Percentiles rank a stretch among this genome's conserved stretches.
Conservation (phyloP, 108 stramenopile species). For the Nitzschia palea region DNA sequence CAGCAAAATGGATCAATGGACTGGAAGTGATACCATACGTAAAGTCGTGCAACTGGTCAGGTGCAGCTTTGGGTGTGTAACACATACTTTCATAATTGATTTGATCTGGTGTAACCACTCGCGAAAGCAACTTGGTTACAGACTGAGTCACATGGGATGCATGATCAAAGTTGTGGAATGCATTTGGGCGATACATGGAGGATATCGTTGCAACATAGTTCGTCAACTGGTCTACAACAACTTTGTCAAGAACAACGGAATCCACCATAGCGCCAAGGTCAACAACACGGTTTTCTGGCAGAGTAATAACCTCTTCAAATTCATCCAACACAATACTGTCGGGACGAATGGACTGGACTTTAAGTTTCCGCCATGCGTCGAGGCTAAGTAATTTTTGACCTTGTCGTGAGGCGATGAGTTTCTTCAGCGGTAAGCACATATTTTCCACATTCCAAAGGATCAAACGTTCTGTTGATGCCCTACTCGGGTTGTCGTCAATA, state of each 20-base stretch:
- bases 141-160: conserved; percentile 25
- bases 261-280: background rate
- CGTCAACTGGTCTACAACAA: background rate
- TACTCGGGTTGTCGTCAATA: background rate
- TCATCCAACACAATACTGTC: background rate
- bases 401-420: conserved; percentile 6
- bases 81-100: background rate
- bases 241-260: background rate
- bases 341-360: background rate
- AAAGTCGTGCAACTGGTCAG: background rate
- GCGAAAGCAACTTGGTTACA: conserved; percentile 14
- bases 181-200: conserved; percentile 14
- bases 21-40: conserved; percentile 37
- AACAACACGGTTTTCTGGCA: background rate
- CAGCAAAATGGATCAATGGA: conserved; percentile 41
- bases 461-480: background rate
- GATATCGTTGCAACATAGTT: conserved; percentile 21
- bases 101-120: conserved; percentile 15
- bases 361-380: background rate
- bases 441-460: conserved; percentile 8
- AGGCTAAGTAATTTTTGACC: background rate
- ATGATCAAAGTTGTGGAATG: conserved; percentile 32
- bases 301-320: conserved; percentile 10
- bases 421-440: background rate
- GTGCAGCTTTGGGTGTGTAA: background rate